Evolutionary conservation across 73 alveolate genomes (phyloP), one percentile per base, ranked within the genome.

Genomic region (Durusdinium trenchii): DNA sequence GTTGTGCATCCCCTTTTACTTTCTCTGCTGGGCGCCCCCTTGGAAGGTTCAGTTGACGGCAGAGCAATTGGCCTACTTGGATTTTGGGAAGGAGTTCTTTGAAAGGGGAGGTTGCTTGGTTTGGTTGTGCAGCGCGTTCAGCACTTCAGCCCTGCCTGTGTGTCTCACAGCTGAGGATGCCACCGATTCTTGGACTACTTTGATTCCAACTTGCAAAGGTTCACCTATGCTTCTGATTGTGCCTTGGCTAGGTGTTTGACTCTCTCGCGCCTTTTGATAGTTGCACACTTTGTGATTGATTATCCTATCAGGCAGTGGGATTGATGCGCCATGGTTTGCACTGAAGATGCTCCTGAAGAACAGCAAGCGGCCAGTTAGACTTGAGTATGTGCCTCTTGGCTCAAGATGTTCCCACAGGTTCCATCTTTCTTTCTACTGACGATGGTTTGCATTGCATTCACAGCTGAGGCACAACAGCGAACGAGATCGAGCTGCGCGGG

Each of bases 241-340:
- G 40, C 35, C 79, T 67, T 67, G 79, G 69, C 23, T 57, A 57
- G 23, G 69, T 23, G 69, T 57, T 57, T 12, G 23, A 57, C 23
- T 57, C 23, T 12, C 69, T 67, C 40, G 79, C 32, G 10, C 6
- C 14, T 16, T 67, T 10, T 10, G 12, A 20, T 10, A 6, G 42
- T 67, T 67, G 35, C 10, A 30, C 79, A 10, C 10, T 42, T 6
- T 67, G 79, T 67, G 45, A 67, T 20, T 42, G 32, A 30, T 67
- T 30, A 67, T 6, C 84, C 35, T 18, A n/a, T n/a, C n/a, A 76
- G 86, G 86, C 35, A 6, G 40, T 76, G 86, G 86, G 18, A 40
- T 76, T 54, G 86, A 76, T 20, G 45, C 86, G 9, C 86, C 86
- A 7, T 43, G 57, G 86, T 43, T 76, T 54, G 86, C 86, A 2